Evolutionary conservation across 1,284 basidiomycete species (phyloP).

Genomic region (Exsudoporus floridanus): DNA sequence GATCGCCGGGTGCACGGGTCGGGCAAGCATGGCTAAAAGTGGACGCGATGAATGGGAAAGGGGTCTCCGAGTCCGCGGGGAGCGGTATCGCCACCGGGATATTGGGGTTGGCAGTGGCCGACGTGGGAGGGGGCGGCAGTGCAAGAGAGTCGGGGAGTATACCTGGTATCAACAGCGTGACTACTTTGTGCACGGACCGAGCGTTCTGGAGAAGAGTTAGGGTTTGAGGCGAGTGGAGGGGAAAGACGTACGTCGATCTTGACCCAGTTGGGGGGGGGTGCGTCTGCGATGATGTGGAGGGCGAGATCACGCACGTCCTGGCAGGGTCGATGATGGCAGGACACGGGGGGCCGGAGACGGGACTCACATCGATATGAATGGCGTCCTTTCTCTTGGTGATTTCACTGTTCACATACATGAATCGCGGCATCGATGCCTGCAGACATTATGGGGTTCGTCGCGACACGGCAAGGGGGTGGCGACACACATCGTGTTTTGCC

Average conservation of each 20-base stretch:
- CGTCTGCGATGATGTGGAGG: slow-evolving; percentile 79
- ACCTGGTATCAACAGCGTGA: slow-evolving; percentile 79
- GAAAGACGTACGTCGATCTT: slow-evolving; percentile 61
- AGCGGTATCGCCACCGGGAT: slow-evolving; percentile 66
- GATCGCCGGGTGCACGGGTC: slow-evolving; percentile 85
- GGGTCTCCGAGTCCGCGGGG: slow-evolving; percentile 37
- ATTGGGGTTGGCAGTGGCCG: slow-evolving; percentile 64
- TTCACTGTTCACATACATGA: slow-evolving; percentile 77
- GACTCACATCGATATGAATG: slow-evolving; percentile 72
- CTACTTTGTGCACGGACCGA: slow-evolving; percentile 70
- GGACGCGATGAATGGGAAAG: slow-evolving; percentile 72
- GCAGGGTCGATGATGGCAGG: neutral
- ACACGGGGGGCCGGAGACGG: neutral
- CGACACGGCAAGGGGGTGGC: too few species aligned
- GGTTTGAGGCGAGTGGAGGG: slow-evolving; percentile 8
- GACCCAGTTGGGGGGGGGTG: slow-evolving; percentile 80
- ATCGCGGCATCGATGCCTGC: slow-evolving; percentile 64
- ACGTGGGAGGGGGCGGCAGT: slow-evolving; percentile 63
- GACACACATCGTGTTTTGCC: slow-evolving; percentile 57
- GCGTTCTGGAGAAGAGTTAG: slow-evolving; percentile 53
- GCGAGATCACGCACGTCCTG: slow-evolving; percentile 86
- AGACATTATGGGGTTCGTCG: neutral
- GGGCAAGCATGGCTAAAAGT: slow-evolving; percentile 92
- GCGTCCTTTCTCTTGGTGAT: slow-evolving; percentile 71
- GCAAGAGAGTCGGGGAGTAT: slow-evolving; percentile 69